Evolutionary conservation across 2,329 filamentous ascomycete species (phyloP), one percentile per base, ranked within the genome.

Genomic region (Cercospora sojina): DNA sequence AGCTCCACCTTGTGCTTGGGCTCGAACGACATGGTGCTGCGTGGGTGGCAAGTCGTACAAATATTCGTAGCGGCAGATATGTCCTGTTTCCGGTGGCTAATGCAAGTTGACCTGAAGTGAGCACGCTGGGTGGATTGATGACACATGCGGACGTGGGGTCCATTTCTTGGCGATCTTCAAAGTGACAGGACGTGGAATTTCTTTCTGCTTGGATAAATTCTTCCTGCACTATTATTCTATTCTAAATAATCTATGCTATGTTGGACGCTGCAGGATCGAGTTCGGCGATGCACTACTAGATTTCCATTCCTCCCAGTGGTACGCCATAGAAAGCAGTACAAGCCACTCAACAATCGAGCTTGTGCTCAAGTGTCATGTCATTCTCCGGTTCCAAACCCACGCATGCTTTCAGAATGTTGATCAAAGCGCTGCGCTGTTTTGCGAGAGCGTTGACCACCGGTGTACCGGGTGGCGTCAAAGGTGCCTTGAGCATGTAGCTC

Each of bases 281-380:
- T 20, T 13, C 20, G 9, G 9, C 25, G 16, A 31, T 56, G 51
- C 51, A 56, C n/a, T 20, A 56, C 13, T 31, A 18, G 16, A 49
- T 13, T 23, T 9, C 20, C 43, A 49, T 23, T 49, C 20, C 43
- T 13, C 43, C 20, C 10, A 20, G 43, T 49, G 18, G 5, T 7
- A 49, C 18, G 10, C 3, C 43, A 13, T 49, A 23, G 43, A 12
- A 25, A 49, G 43, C 43, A 49, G 43, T 20, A 49, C 43, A n/a
- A 56, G 23, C 41, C 47, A 41, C 29, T 35, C 23, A 55, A 31
- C 47, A 62, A 16, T 32, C 32, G 20, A 98, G 87, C 88, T 98
- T 99, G 85, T 98, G 94, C 87, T 99, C 95, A 62, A 98, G 87
- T 47, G 93, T 97, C 95, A 99, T 99, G 80, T 99, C 95, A 65